These are phyloP conservation scores for Candida dajiaensis DNA, from an alignment of 805 yeast genomes.

Conservation along the genomic window DNA sequence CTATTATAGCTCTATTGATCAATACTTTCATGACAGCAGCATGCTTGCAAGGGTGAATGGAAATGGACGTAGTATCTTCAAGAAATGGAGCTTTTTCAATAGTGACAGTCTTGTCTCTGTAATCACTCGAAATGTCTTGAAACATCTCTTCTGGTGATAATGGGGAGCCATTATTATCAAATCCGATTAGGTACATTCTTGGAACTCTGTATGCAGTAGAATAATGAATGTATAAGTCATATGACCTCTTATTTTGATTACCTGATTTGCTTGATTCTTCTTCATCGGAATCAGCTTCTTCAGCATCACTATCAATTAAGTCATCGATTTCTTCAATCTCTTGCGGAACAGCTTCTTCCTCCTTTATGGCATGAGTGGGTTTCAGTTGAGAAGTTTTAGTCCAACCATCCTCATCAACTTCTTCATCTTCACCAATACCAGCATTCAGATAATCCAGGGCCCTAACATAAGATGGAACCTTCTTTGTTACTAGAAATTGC, in stretches of 20 bases:
- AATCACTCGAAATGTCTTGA: slow-evolving; percentile 88
- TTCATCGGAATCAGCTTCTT: slow-evolving; percentile 31
- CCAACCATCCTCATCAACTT: slow-evolving; percentile 52
- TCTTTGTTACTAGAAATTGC: slow-evolving; percentile 82
- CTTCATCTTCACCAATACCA: slow-evolving; percentile 32
- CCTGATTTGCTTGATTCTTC: slow-evolving; percentile 26
- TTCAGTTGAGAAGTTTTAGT: slow-evolving; percentile 32
- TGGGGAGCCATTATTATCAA: slow-evolving; percentile 77
- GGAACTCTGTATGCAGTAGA: slow-evolving; percentile 96
- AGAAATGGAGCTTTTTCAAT: slow-evolving; percentile 89
- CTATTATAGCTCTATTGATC: slow-evolving; percentile 65
- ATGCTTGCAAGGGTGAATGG: slow-evolving; percentile 95
- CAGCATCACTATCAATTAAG: slow-evolving; percentile 38
- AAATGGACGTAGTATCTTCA: slow-evolving; percentile 64
- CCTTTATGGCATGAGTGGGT: slow-evolving; percentile 4
- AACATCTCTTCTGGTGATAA: slow-evolving; percentile 86
- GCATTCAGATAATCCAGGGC: slow-evolving; percentile 48
- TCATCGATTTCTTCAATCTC: slow-evolving; percentile 38
- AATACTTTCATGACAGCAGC: slow-evolving; percentile 90
- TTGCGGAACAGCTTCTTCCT: slow-evolving; percentile 4
- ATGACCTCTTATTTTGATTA: slow-evolving; percentile 48
- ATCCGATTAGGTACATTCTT: slow-evolving; percentile 87
- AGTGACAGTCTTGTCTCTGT: slow-evolving; percentile 93
- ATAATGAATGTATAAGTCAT: slow-evolving; percentile 86
- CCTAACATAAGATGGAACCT: slow-evolving; percentile 79